Percentiles rank a stretch among this genome's conserved stretches.
phyloP scores from a whole-genome alignment of 345 rosid species.

The Garcia nutans region DNA sequence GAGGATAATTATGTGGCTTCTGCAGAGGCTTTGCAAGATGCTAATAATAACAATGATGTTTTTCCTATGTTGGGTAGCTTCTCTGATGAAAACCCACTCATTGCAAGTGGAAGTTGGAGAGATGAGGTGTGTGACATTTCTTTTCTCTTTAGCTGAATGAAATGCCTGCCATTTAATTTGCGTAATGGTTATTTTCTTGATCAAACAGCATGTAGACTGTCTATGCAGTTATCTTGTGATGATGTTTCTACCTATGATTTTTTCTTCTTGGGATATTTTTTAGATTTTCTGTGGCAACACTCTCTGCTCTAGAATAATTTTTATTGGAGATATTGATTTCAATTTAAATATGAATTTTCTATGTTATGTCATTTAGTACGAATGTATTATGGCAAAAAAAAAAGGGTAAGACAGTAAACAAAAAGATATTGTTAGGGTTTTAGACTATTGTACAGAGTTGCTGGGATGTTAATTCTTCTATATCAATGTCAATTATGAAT shows the following conservation, averaged over 20 bases:
- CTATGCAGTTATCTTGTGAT: not conserved
- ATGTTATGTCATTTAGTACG: not conserved
- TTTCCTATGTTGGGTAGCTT: conserved; percentile 33
- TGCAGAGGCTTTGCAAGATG: conserved; percentile 13
- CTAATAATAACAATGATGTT: conserved; percentile 18
- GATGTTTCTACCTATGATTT: not conserved
- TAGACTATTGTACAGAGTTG: not conserved
- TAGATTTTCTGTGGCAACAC: not conserved
- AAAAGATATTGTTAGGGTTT: not conserved
- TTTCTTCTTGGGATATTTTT: not conserved
- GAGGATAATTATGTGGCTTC: conserved; percentile 16
- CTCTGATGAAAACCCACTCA: conserved; percentile 17
- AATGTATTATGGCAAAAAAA: not conserved
- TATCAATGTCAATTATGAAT: not conserved
- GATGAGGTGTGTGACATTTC: conserved; percentile 23
- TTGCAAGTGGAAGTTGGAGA: conserved; percentile 6
- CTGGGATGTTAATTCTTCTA: not conserved
- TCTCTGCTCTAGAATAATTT: not conserved
- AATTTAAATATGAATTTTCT: not conserved
- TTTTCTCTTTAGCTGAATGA: not conserved
- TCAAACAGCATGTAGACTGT: not conserved
- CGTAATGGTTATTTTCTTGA: not conserved
- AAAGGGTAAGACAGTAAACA: too few species aligned
- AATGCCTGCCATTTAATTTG: not conserved
- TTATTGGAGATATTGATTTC: not conserved